phyloP scores from a whole-genome alignment of 371 early-diverging fungal genomes.

The Parasitella parasitica region DNA sequence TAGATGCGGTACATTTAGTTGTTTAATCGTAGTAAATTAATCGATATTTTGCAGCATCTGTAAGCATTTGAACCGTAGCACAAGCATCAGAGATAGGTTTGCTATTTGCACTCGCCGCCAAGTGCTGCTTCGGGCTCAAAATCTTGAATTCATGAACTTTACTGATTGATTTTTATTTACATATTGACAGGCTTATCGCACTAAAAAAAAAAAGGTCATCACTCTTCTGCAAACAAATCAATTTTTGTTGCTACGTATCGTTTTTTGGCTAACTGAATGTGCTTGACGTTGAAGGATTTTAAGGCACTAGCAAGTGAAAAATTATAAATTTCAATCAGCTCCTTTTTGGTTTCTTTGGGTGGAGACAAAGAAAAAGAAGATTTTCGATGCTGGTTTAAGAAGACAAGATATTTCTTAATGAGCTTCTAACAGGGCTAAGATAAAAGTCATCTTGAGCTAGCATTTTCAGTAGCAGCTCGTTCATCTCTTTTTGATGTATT shows the following conservation, averaged over 20 bases:
- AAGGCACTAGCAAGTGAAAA: slow-evolving; percentile 15
- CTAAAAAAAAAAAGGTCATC: no score
- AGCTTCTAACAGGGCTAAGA: not conserved
- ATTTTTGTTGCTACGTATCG: not conserved
- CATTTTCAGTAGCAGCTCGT: slow-evolving; percentile 12
- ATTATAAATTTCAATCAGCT: slow-evolving; percentile 12
- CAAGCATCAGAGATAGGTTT: no score
- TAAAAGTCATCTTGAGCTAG: slow-evolving; percentile 11
- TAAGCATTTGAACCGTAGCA: no score
- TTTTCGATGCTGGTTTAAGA: slow-evolving; percentile 14
- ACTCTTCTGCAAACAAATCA: no score
- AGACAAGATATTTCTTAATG: slow-evolving; percentile 17
- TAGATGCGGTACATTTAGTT: no score
- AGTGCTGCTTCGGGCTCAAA: no score
- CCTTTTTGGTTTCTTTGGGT: slow-evolving; percentile 15
- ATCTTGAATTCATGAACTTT: no score
- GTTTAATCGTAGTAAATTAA: no score
- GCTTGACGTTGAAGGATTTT: slow-evolving; percentile 16
- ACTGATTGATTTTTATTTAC: no score
- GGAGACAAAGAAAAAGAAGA: slow-evolving; percentile 20
- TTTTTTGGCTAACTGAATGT: slow-evolving; percentile 15
- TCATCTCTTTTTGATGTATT: slow-evolving; percentile 8
- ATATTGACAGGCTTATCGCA: no score
- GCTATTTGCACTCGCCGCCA: no score
- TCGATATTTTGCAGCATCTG: no score